Evolutionary conservation across 306 rosid genomes (phyloP).

Genomic region (Senna siamea): DNA sequence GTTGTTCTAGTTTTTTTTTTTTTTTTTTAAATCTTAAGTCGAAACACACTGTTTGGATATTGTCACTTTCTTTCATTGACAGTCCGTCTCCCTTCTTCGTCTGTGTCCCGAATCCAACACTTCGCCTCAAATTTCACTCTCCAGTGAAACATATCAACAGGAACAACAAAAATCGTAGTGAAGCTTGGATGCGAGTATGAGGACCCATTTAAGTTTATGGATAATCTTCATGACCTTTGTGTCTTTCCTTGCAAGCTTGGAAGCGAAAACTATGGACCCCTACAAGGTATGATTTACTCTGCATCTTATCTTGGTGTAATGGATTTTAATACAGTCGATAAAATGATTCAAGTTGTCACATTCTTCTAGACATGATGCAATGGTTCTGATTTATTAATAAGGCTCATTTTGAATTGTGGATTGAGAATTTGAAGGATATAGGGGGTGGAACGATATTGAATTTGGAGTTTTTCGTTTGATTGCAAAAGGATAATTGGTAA

Average conservation of each 20-base stretch:
- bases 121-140: background rate
- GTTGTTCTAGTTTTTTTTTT: too few species aligned
- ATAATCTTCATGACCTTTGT: conserved; percentile 44
- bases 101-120: background rate
- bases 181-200: background rate
- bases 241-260: conserved; percentile 40
- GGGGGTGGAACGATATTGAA: background rate
- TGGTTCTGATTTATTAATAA: background rate
- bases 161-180: background rate
- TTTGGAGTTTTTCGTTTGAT: conserved; percentile 14
- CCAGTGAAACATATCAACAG: background rate
- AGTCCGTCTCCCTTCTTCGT: conserved; percentile 2
- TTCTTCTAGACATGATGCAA: background rate
- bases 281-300: conserved; percentile 59
- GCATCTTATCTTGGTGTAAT: background rate
- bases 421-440: too few species aligned
- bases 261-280: conserved; percentile 71
- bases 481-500: conserved; percentile 9
- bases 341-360: background rate
- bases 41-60: too few species aligned
- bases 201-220: too few species aligned
- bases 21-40: too few species aligned
- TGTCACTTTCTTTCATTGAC: too few species aligned
- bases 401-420: background rate
- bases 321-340: background rate